Percentiles rank a stretch among this genome's conserved stretches.
Evolutionary conservation across 1,284 basidiomycete genomes (phyloP).

Genomic region (Cutaneotrichosporon dermatis): DNA sequence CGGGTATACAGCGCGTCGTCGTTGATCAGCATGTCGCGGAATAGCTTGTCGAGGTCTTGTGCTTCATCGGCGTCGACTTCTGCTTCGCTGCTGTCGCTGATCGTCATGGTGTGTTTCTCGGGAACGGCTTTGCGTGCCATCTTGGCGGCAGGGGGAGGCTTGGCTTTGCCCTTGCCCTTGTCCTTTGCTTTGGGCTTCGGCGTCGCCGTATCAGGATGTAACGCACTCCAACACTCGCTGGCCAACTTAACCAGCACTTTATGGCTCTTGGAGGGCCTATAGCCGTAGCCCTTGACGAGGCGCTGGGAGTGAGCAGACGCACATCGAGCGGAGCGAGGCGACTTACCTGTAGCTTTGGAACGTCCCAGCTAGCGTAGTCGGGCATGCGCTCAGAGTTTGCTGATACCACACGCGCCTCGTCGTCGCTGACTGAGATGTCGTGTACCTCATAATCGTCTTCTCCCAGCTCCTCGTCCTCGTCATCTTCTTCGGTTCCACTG

Average conservation of each 20-base stretch:
- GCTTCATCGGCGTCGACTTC: slow-evolving; percentile 12
- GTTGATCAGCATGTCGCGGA: slow-evolving; percentile 31
- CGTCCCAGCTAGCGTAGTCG: slow-evolving; percentile 36
- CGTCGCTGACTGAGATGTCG: background rate
- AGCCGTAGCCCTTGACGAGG: slow-evolving; percentile 32
- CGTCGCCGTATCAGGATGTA: slow-evolving; percentile 23
- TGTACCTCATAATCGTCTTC: background rate
- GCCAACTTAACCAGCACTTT: slow-evolving; percentile 33
- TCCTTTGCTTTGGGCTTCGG: background rate
- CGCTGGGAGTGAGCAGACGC: background rate
- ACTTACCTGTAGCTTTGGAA: slow-evolving; percentile 38
- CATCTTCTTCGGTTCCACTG: too few relatives aligned
- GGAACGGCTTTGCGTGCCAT: background rate
- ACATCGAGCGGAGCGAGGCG: too few relatives aligned
- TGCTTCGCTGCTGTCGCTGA: slow-evolving; percentile 12
- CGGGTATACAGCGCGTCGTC: slow-evolving; percentile 33
- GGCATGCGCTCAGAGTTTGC: slow-evolving; percentile 26
- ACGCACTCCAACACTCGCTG: slow-evolving; percentile 39
- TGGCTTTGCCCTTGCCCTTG: background rate
- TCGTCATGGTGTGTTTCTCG: background rate
- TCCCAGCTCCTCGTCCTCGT: background rate
- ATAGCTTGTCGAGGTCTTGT: slow-evolving; percentile 20
- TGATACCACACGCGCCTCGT: slow-evolving; percentile 14
- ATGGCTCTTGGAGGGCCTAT: slow-evolving; percentile 27
- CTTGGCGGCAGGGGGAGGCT: background rate